Conservation (phyloP, 805 yeast genomes). For the Saturnispora sekii region DNA sequence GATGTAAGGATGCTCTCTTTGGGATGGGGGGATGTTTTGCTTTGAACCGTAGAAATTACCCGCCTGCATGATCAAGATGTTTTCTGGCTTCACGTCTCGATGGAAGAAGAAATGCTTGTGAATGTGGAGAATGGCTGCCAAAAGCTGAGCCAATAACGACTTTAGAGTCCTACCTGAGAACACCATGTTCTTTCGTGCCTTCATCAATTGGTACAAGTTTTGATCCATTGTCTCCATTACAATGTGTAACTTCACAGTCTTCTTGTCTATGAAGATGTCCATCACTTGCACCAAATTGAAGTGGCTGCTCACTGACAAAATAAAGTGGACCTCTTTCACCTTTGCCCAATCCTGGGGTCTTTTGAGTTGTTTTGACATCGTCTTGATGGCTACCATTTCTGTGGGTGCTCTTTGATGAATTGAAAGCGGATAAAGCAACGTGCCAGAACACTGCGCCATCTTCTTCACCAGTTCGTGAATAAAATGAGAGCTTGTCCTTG, state of each 20-base stretch:
- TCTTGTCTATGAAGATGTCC: slow-evolving; percentile 69
- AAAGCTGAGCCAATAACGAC: slow-evolving; percentile 60
- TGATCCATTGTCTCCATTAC: slow-evolving; percentile 87
- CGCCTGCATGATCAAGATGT: slow-evolving; percentile 61
- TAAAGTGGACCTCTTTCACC: slow-evolving; percentile 61
- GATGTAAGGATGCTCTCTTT: slow-evolving; percentile 38
- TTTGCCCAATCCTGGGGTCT: slow-evolving; percentile 45
- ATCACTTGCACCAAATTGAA: slow-evolving; percentile 61
- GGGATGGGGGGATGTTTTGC: slow-evolving; percentile 31
- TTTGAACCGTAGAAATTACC: slow-evolving; percentile 40
- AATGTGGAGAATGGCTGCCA: slow-evolving; percentile 74
- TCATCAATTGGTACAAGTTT: slow-evolving; percentile 70
- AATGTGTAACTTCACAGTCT: slow-evolving; percentile 54
- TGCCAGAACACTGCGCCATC: slow-evolving; percentile 26
- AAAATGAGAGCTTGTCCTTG: slow-evolving; percentile 33
- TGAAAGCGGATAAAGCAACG: slow-evolving; percentile 40
- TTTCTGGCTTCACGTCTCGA: slow-evolving; percentile 92
- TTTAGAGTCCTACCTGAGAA: slow-evolving; percentile 53
- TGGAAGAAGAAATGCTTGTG: slow-evolving; percentile 65
- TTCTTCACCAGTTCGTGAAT: slow-evolving; percentile 13
- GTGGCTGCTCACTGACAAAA: slow-evolving; percentile 60
- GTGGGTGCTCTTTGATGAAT: slow-evolving; percentile 11
- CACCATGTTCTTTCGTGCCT: slow-evolving; percentile 40
- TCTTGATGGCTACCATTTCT: slow-evolving; percentile 66
- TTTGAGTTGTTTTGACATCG: slow-evolving; percentile 50